These are phyloP conservation scores for Eucalyptus sideroxylon DNA, from an alignment of 345 rosid species.

Conservation along the genomic window DNA sequence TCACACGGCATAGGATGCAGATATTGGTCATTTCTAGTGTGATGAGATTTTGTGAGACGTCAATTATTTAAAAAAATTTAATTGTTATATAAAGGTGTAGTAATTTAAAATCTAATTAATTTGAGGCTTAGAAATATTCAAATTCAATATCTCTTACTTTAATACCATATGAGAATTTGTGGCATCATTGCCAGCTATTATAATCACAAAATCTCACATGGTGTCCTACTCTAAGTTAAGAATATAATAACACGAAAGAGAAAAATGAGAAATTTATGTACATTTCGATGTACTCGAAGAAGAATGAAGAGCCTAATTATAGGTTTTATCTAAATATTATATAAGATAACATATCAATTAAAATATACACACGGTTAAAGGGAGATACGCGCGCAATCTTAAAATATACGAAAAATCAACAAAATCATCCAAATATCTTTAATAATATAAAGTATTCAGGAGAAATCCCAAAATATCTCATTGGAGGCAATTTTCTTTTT, in stretches of 20 bases:
- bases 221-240: accelerated
- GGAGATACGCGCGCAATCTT: accelerated
- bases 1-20: background rate
- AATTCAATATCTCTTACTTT: no score
- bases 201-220: no score
- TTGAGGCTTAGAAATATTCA: no score
- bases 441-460: background rate
- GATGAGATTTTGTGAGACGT: no score
- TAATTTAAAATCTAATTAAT: no score
- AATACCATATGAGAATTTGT: no score
- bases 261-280: no score
- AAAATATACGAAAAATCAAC: no score
- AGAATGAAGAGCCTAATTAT: background rate
- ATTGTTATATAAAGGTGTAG: no score
- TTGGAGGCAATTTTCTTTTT: background rate
- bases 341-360: background rate
- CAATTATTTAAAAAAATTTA: accelerated
- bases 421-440: background rate
- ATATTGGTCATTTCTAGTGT: background rate
- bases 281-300: background rate
- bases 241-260: no score
- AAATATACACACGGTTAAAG: background rate
- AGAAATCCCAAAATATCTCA: background rate
- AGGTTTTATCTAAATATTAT: no score
- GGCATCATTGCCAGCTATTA: accelerated